phyloP scores from a whole-genome alignment of 176 grass and related monocot genomes.

The Eleusine coracana region DNA sequence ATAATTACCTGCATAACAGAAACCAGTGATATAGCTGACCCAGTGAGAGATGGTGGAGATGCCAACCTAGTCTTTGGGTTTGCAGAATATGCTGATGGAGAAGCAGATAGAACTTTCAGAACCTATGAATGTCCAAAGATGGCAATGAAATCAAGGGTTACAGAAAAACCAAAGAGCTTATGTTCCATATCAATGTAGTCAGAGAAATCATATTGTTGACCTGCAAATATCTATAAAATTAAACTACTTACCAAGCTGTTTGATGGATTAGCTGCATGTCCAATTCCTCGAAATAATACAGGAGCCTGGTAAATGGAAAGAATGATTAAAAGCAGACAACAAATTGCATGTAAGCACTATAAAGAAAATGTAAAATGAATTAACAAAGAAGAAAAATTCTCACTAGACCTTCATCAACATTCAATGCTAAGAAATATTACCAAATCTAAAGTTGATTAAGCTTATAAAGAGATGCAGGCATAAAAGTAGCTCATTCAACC shows the following conservation, averaged over 20 bases:
- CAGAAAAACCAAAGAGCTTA: not conserved
- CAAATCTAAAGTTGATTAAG: not conserved
- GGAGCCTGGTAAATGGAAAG: slow-evolving; percentile 56
- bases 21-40: slow-evolving; percentile 83
- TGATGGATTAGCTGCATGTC: slow-evolving; percentile 70
- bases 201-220: not conserved
- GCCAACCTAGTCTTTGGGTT: slow-evolving; percentile 76
- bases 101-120: slow-evolving; percentile 85
- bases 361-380: slow-evolving; percentile 1
- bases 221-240: slow-evolving; percentile 23
- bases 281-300: slow-evolving; percentile 87
- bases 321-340: slow-evolving; percentile 29
- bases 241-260: slow-evolving; percentile 72
- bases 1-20: slow-evolving; percentile 88
- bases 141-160: slow-evolving; percentile 3
- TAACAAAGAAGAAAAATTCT: not conserved
- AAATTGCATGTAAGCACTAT: not conserved
- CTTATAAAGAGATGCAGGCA: slow-evolving; percentile 1
- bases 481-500: not conserved
- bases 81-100: slow-evolving; percentile 88
- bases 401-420: not conserved
- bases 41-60: slow-evolving; percentile 75
- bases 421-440: slow-evolving; percentile 1
- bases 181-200: not conserved
- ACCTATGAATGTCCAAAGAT: slow-evolving; percentile 52